Base-by-base conservation (phyloP, 2,329 filamentous ascomycete genomes). In the Alternaria gaisen region DNA sequence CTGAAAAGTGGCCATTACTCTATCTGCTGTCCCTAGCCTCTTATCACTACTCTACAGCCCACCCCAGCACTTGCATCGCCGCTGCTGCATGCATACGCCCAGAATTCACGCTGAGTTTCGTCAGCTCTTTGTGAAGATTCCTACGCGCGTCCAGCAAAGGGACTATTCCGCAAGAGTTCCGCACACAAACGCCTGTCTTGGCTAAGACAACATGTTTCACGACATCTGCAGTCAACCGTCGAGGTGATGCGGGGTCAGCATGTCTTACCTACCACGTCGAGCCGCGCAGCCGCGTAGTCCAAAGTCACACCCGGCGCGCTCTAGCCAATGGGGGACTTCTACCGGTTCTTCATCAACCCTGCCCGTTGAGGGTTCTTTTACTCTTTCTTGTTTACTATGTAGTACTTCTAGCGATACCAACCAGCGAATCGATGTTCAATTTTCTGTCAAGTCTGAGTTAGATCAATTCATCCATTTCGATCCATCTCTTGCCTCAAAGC, bases 1-100 rank as follows among this genome's bases (percentile, higher is more conserved):
- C 16, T 75, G 69, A 74, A 22, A 20, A 47, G n/a, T 32, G 20
- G 48, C 28, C 12, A 10, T 40, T 18, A 24, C 43, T 46, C 8
- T 30, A 40, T 30, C 38, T 53, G n/a, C 50, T 36, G 24, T 24
- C 28, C 26, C 36, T 20, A 36, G 8, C 38, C 28, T 28, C 18
- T 36, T 26, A 28, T 36, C 36, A 22, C 36, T 28, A 32, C 22
- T 18, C 22, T 22, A 20, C 34, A 28, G 28, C 14, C 34, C 7
- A 22, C 42, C 26, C 16, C 41, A 42, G 22, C 38, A 28, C 34
- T 22, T 22, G 34, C 34, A 22, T 22, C 34, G 53, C 47, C 28
- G 58, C 28, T 22, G 48, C 22, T 18, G 48, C 58, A 60, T 53
- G 47, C 47, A 60, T 60, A 42, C 32, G n/a, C 20, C 28, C 28